phyloP scores from a whole-genome alignment of 192 early-diverging fungal species.

The Linnemannia schmuckeri region DNA sequence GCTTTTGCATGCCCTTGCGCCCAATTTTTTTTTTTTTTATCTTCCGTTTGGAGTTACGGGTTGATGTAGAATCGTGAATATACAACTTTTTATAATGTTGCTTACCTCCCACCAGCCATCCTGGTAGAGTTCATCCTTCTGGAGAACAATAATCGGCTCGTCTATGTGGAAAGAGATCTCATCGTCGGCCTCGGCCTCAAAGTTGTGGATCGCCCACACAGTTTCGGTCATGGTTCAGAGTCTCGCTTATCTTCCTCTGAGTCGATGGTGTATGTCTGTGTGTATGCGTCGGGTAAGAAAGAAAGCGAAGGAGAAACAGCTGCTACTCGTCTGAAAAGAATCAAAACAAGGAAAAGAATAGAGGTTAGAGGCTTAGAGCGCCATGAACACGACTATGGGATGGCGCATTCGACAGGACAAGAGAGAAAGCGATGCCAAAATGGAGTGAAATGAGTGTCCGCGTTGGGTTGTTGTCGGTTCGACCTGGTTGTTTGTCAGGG shows the following conservation, averaged over 20 bases:
- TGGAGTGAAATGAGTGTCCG: not conserved
- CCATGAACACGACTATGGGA: not conserved
- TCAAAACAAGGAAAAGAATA: not conserved
- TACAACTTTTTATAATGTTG: not conserved
- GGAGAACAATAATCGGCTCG: conserved; percentile 77
- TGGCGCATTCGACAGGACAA: conserved; percentile 4
- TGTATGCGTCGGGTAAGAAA: not conserved
- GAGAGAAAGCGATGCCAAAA: not conserved
- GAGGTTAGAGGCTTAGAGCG: not conserved
- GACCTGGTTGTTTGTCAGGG: not conserved
- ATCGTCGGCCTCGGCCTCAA: conserved; percentile 74
- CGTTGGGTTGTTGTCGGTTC: not conserved
- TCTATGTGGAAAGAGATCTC: conserved; percentile 75
- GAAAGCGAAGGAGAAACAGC: not conserved
- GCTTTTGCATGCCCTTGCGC: not conserved
- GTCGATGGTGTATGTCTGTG: not conserved
- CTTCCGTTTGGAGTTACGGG: not conserved
- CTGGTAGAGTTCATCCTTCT: conserved; percentile 75
- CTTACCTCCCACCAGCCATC: conserved; percentile 88
- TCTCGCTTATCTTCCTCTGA: not conserved
- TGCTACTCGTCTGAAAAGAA: not conserved
- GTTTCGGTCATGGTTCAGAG: conserved; percentile 51
- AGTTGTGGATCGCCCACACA: conserved; percentile 70
- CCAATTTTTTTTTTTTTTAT: conserved; percentile 3
- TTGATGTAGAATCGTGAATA: not conserved